Evolutionary conservation across 1,284 basidiomycete species (phyloP), one percentile per base, ranked within the genome.

Genomic region (Malassezia yamatoensis): DNA sequence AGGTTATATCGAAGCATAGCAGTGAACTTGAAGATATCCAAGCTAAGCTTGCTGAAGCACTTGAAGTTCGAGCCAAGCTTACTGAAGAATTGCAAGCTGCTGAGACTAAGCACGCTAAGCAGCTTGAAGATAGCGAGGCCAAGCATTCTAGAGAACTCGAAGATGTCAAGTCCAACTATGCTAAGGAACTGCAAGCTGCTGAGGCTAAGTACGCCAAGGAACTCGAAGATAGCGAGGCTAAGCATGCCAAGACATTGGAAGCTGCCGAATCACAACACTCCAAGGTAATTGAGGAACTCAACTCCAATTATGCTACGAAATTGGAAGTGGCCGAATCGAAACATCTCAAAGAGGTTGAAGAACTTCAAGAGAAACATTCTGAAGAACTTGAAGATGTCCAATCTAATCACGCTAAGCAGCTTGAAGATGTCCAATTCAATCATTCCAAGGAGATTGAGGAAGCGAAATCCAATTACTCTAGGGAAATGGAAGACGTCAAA

Each of bases 301-400:
- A 11, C 16, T 11, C n/a, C 7, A 7, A 16, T 16, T 20, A 29
- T 18, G 16, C 41, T 15, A 29, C 8, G 41, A 18, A 12, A 5
- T 35, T 54, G 18, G 35, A 49, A 2, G 12, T 16, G 2, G 33
- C 34, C 4, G 11, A 24, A 12, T 15, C 11, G 41, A 29, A 43
- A 29, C 41, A 43, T 15, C 21, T 7, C 9, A 9, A 43, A 8
- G 41, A 20, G 7, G 8, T 43, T 29, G 4, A 11, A 9, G 10
- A 0, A 47, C 52, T 5, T 10, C 16, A 11, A 15, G 2, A 7
- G 9, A 10, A 36, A 9, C 40, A 57, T 36, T 48, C 58, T 4
- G 20, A 51, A 1, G 54, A 24, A 6, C 42, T 64, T n/a, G 47
- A 51, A n/a, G 49, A 54, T 1, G 58, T 64, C 5, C 45, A 51